Evolutionary conservation across 306 rosid species (phyloP), one percentile per base, ranked within the genome.

Genomic region (Boehmeria nivea): DNA sequence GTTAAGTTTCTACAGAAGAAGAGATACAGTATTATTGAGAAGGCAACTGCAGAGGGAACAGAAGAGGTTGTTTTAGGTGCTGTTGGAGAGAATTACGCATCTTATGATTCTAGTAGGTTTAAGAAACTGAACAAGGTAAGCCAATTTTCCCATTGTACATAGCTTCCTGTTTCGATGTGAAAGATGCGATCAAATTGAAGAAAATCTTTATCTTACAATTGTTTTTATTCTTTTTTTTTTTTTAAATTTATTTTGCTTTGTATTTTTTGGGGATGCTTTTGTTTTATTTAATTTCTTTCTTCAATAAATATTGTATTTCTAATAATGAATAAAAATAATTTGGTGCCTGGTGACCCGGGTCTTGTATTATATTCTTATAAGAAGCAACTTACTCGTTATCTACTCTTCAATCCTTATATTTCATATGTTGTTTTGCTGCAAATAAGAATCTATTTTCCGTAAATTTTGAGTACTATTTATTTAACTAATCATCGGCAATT

Each of bases 41-140:
- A 79, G 77, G 99, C 99, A 65, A 77, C 99, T 65, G 80, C 95
- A 36, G 99, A 93, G 78, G 96, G 95, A 78, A 93, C 99, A 51
- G 94, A 87, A 63, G 96, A 87, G 84, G 99, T 83, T 43, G 95
- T 93, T 73, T 75, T 79, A 59, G 99, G 78, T 71, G 99, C 86
- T 11, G 95, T 85, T 66, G 96, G 96, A 76, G 84, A 87, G 66
- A 78, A 69, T 73, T 74, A 68, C 20, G 33, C 75, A 44, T 70
- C 84, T 50, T 76, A 68, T 70, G 82, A 65, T 45, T 68, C 74
- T 57, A 59, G 50, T 59, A 78, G 94, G 77, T 74, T 69, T 60
- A 93, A 72, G 73, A 93, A 83, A 73, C 61, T 79, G 66, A 82
- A 81, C 73, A 93, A 93, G 96, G 99, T 93, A 66, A 66, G 50